These are phyloP conservation scores for Daldinia decipiens DNA, from an alignment of 495 filamentous ascomycete genomes.

Conservation along the genomic window DNA sequence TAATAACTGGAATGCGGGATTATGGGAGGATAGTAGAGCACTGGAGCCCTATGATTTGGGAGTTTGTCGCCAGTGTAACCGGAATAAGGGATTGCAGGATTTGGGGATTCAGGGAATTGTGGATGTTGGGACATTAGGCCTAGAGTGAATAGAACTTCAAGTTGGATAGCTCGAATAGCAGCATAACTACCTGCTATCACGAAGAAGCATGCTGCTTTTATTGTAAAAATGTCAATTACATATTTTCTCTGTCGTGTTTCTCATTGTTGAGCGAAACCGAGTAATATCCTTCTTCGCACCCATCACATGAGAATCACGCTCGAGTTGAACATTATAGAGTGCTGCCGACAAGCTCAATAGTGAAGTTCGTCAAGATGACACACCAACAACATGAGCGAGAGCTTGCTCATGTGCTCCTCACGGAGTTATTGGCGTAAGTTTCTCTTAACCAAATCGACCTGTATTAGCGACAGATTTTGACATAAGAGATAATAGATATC, in stretches of 20 bases:
- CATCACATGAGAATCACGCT: conserved; percentile 7
- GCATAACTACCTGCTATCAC: conserved; percentile 16
- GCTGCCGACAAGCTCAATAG: not conserved
- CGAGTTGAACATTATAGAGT: not conserved
- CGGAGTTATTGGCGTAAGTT: conserved; percentile 84
- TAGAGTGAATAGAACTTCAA: conserved; percentile 13
- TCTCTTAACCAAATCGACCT: not conserved
- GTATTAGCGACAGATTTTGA: conserved; percentile 2
- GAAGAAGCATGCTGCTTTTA: conserved; percentile 1
- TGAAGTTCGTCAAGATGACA: conserved; percentile 17
- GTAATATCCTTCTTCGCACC: not conserved
- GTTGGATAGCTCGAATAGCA: conserved; percentile 17
- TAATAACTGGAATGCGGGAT: conserved; percentile 37
- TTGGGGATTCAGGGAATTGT: conserved; percentile 42
- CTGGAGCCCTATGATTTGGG: conserved; percentile 12
- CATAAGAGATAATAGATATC: conserved; percentile 50
- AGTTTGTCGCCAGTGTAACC: conserved; percentile 15
- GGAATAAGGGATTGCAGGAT: conserved; percentile 45
- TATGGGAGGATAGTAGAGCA: conserved; percentile 33
- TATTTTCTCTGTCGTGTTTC: conserved; percentile 5
- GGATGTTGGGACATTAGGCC: conserved; percentile 19
- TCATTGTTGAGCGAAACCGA: not conserved
- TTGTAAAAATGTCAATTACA: conserved; percentile 3
- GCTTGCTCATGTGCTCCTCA: conserved; percentile 86
- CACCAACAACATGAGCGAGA: conserved; percentile 71